Percentiles rank a stretch among this genome's conserved stretches.
Conservation (phyloP, 192 early-diverging fungal genomes). For the Dispira parvispora region DNA sequence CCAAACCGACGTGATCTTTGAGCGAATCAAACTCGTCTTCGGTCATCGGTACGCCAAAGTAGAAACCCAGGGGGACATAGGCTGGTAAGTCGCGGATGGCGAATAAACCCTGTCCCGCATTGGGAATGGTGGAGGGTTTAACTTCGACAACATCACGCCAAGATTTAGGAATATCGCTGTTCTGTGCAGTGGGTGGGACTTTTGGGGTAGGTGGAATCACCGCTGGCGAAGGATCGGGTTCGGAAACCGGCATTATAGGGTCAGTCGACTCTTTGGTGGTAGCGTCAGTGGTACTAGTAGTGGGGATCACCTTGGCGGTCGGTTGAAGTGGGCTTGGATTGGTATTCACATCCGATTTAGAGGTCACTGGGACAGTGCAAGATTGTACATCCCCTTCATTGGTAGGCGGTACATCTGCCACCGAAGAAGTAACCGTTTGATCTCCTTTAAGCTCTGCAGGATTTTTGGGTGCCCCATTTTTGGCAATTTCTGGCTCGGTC, state of each 20-base stretch:
- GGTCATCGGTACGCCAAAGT: constrained; percentile 92
- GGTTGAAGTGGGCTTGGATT: constrained; percentile 6
- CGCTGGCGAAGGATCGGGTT: neutral
- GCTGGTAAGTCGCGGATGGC: constrained; percentile 51
- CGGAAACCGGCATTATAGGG: neutral
- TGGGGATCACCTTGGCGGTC: neutral
- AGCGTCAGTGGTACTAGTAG: neutral
- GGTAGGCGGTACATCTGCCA: no score
- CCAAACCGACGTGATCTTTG: constrained; percentile 60
- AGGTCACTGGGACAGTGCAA: no score
- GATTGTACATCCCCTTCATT: no score
- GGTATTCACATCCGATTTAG: neutral
- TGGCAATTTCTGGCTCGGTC: no score
- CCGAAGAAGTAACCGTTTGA: no score
- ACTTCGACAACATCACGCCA: constrained; percentile 49
- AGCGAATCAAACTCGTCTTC: constrained; percentile 84
- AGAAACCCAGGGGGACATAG: constrained; percentile 69
- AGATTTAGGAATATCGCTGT: constrained; percentile 29
- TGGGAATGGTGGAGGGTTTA: constrained; percentile 36
- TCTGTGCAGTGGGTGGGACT: neutral
- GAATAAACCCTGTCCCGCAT: constrained; percentile 62
- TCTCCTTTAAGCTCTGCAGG: no score
- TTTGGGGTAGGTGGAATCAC: neutral
- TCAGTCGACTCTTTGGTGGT: neutral
- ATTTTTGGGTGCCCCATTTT: no score